Percentiles rank a stretch among this genome's conserved stretches.
phyloP scores from a whole-genome alignment of 176 grass and related monocot species.

The Paspalum vaginatum region DNA sequence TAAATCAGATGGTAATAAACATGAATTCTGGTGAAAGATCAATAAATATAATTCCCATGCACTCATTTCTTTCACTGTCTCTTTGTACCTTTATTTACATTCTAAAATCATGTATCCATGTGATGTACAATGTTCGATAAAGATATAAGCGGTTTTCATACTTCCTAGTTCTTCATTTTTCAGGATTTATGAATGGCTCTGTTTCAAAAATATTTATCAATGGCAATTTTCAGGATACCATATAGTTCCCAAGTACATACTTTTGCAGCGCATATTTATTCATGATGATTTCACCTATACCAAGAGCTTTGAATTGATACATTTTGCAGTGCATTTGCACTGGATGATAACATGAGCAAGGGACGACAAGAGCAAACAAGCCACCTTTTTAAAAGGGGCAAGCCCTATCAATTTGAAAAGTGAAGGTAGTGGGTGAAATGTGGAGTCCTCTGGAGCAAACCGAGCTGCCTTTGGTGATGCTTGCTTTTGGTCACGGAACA shows the following conservation, averaged over 20 bases:
- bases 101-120: conserved; percentile 5
- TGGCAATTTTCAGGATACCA: neutral
- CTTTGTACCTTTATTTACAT: neutral
- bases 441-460: conserved; percentile 52
- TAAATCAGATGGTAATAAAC: conserved; percentile 33
- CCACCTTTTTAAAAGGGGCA: conserved; percentile 82
- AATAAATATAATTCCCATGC: neutral
- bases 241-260: neutral
- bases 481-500: conserved; percentile 63
- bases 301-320: neutral
- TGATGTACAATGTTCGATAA: neutral
- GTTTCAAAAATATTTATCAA: neutral
- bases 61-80: neutral
- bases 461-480: conserved; percentile 32
- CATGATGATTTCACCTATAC: neutral
- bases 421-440: conserved; percentile 64
- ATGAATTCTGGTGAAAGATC: neutral
- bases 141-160: neutral
- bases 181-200: neutral
- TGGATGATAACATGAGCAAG: conserved; percentile 2
- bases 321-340: conserved; percentile 16
- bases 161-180: neutral
- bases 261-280: neutral
- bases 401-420: conserved; percentile 79
- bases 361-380: neutral